Evolutionary conservation across 2,329 filamentous ascomycete genomes (phyloP), one percentile per base, ranked within the genome.

Genomic region (Trichoderma brevicompactum): DNA sequence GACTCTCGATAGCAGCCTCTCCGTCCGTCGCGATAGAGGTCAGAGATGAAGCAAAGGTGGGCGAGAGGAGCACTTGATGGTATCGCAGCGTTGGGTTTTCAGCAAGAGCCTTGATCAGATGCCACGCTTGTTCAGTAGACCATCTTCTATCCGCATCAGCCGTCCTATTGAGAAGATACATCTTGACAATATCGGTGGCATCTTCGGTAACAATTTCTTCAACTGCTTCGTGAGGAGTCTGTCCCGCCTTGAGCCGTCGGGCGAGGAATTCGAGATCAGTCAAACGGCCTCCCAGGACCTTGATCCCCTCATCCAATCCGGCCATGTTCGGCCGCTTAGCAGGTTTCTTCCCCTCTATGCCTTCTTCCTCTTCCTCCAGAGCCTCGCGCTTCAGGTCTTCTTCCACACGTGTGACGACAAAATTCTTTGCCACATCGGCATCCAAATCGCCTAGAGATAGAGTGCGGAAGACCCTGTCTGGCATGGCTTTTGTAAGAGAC

Each of bases 201-300:
- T 90, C 91, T 74, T 97, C 92, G 63, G 92, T 89, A 62, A 97
- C 90, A 68, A 99, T 98, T 69, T 97, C 93, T 23, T 88, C 82
- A 2, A 97, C 89, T 2, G 95, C 95, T 70, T 90, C 84, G 68
- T 84, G 85, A 0, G 95, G 95, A 2, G 85, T 90, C 75, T 97
- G 93, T 15, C 95, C 94, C 0, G 90, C 88, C 78, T 92, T 92
- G 71, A 99, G 90, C 17, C 95, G 86, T 41, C 94, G 88, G n/a
- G 94, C 91, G 49, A 99, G 87, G 73, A 95, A 96, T 74, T 98
- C 94, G 19, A 99, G 88, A 73, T 99, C 95, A 0, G 93, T 97
- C n/a, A 99, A 84, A 3, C 95, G 91, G 2, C 95, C 95, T 23
- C 95, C 95, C 1, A 99, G 84, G 0, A 89, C 85, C 34, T 88